Evolutionary conservation across 2,329 filamentous ascomycete genomes (phyloP), one percentile per base, ranked within the genome.

Genomic region (Fusarium euwallaceae): DNA sequence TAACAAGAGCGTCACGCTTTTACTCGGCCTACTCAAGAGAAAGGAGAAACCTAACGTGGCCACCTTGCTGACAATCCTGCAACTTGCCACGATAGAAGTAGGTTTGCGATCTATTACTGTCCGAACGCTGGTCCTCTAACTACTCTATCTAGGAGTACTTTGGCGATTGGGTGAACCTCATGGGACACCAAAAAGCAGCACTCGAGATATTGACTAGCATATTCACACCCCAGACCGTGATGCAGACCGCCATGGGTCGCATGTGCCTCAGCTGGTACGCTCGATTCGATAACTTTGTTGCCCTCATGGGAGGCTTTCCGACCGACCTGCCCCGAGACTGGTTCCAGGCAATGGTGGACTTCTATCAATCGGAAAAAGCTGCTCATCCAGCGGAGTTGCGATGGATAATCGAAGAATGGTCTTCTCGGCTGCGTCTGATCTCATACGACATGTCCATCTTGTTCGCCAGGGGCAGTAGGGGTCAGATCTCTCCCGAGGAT

Each of bases 21-120:
- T 99, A 20, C 87, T 97, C 10, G 87, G 88, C 37, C 92, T 91
- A 6, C 85, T 98, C 20, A 91, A 91, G 71, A 91, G 89, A 64
- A 92, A 91, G 67, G 92, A 95, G 73, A 90, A 90, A 70, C 92
- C 94, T 74, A 93, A 86, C 37, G 87, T 95, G 60, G 90, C 92
- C 8, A 98, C 93, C 0, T 86, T 98, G 36, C 82, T 98, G 69
- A 97, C 96, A 0, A 95, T 98, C 22, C 85, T 99, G 48, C 95
- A 98, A 79, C 89, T 98, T 60, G 95, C 95, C 65, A 97, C 94
- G 4, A 97, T 98, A 66, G 97, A 99, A 90, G 95, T 97, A 86
- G 73, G 36, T 39, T 22, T 22, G 22, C 9, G 14, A 20, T 4
- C 36, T 7, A 11, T 17, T 2, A 37, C 34, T 59, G 64, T 79